Evolutionary conservation across 2,329 filamentous ascomycete species (phyloP).

Genomic region (Cucurbitaria berberidis): DNA sequence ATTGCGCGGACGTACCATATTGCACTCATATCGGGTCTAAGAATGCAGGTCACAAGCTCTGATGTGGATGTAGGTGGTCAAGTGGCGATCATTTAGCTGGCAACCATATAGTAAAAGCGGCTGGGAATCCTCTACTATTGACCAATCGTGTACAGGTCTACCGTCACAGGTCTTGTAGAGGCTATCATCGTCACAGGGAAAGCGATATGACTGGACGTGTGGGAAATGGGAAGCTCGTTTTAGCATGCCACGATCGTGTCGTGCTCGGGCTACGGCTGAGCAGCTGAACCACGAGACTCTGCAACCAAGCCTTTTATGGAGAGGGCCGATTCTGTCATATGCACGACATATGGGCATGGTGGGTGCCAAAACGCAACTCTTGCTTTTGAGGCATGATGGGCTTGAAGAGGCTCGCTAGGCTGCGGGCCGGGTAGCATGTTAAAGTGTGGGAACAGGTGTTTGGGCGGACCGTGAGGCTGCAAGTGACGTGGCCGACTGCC

Average conservation of each 20-base stretch:
- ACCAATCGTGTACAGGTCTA: background rate
- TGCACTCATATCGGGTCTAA: background rate
- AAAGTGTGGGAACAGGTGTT: slow-evolving; percentile 24
- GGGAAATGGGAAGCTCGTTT: background rate
- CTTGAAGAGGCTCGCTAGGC: background rate
- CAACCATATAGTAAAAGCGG: no score
- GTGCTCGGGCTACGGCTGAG: background rate
- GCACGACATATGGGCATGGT: background rate
- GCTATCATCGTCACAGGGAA: background rate
- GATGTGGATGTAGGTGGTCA: background rate
- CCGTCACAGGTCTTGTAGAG: background rate
- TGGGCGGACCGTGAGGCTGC: slow-evolving; percentile 2
- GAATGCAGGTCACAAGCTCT: background rate
- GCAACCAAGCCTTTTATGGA: background rate
- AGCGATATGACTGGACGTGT: background rate
- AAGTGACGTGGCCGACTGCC: slow-evolving; percentile 5
- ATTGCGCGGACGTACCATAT: no score
- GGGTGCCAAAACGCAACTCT: background rate
- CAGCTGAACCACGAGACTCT: background rate
- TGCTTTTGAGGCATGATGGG: slow-evolving; percentile 3
- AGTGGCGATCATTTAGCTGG: background rate
- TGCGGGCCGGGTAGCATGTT: background rate
- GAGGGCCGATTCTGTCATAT: slow-evolving; percentile 2
- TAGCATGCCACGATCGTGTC: background rate
- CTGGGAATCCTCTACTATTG: no score